Conservation (phyloP, 2,329 filamentous ascomycete species). For the Verticillium longisporum region DNA sequence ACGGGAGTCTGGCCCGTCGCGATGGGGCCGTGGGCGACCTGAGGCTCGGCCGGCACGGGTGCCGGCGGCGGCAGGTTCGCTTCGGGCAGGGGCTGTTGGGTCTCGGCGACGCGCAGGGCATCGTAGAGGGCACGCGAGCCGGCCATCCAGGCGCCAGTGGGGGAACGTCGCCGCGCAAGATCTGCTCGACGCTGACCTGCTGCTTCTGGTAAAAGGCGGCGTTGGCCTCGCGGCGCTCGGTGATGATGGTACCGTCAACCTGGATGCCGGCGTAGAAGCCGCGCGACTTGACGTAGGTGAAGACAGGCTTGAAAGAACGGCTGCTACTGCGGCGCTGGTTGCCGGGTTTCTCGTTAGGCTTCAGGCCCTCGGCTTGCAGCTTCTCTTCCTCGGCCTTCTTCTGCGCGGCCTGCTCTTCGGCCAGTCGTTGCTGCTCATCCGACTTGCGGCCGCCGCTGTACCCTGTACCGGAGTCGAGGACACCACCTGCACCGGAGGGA, state of each 20-base stretch:
- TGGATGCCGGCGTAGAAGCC: conserved; percentile 85
- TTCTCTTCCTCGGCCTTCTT: conserved; percentile 4
- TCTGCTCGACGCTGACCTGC: conserved; percentile 34
- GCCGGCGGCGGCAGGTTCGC: conserved; percentile 10
- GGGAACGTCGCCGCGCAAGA: conserved; percentile 38
- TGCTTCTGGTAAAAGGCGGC: conserved; percentile 72
- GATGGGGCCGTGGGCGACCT: background rate
- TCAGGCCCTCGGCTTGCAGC: conserved; percentile 25
- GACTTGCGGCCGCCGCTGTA: conserved; percentile 11
- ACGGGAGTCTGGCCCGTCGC: background rate
- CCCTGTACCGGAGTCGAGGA: conserved; percentile 51
- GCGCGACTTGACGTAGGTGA: conserved; percentile 75
- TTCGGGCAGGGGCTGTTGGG: conserved; percentile 12
- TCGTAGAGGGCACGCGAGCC: conserved; percentile 22
- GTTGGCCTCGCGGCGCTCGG: conserved; percentile 84
- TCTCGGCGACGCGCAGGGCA: conserved; percentile 24
- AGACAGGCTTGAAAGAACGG: conserved; percentile 33
- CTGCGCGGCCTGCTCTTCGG: conserved; percentile 3
- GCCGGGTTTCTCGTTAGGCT: conserved; percentile 33
- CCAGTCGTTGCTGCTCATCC: conserved; percentile 10
- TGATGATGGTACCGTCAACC: conserved; percentile 79
- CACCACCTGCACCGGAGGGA: conserved; percentile 62
- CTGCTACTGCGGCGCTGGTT: conserved; percentile 10
- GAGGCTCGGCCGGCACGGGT: conserved; percentile 1
- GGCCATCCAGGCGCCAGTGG: conserved; percentile 20